phyloP scores from a whole-genome alignment of 164 flowering plant species.

The Dillenia suffruticosa region DNA sequence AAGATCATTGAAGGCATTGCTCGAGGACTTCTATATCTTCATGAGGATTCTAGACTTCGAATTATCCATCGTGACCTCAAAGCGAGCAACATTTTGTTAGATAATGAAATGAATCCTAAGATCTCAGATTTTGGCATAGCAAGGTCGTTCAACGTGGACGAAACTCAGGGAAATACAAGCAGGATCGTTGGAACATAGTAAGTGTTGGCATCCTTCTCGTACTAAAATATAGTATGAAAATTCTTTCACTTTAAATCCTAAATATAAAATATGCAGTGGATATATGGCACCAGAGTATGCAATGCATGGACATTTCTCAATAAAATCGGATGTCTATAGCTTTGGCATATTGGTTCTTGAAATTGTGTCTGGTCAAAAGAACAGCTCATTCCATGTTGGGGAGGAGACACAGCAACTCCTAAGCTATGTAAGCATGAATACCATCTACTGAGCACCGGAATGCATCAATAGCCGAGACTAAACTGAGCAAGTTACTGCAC shows the following conservation, averaged over 20 bases:
- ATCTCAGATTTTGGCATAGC: conserved; percentile 49
- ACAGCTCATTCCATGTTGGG: background rate
- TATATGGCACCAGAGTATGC: background rate
- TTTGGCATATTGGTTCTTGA: conserved; percentile 18
- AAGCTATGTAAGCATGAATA: conserved; percentile 2
- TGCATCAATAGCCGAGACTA: background rate
- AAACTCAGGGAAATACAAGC: conserved; percentile 16
- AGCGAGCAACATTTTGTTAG: conserved; percentile 32
- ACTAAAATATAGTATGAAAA: too few relatives aligned
- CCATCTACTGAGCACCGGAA: background rate
- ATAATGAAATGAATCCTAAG: conserved; percentile 28
- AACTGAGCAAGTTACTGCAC: background rate
- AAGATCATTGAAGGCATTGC: conserved; percentile 27
- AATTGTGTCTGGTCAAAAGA: conserved; percentile 10
- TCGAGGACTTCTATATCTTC: conserved; percentile 36
- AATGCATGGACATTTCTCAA: background rate
- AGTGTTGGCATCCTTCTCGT: conserved; percentile 2
- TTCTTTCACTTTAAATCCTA: too few relatives aligned
- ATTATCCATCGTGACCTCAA: conserved; percentile 39
- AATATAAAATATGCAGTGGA: background rate
- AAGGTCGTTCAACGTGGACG: conserved; percentile 16
- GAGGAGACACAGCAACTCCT: background rate
- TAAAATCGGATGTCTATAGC: conserved; percentile 27
- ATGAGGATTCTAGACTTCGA: conserved; percentile 28
- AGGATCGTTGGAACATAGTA: conserved; percentile 28